Evolutionary conservation across 768 basidiomycete genomes (phyloP).

Genomic region (Russula sp.): DNA sequence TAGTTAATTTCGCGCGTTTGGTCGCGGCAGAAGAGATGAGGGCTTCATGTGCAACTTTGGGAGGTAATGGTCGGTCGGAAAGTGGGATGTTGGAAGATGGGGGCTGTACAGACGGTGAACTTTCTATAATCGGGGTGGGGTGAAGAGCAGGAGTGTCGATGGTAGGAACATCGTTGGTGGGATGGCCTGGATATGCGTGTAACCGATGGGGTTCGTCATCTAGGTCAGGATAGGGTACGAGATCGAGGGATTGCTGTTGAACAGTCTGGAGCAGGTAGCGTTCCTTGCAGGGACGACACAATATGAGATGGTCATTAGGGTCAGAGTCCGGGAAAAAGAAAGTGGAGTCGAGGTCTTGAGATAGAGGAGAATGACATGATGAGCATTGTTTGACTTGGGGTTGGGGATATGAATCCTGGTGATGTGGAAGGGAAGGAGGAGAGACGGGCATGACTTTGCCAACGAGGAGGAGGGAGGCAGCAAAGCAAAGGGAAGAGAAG

Average conservation of each 20-base stretch:
- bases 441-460: slow-evolving; percentile 11
- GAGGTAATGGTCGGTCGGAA: slow-evolving; percentile 6
- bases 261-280: slow-evolving; percentile 3
- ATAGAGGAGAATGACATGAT: slow-evolving; percentile 18
- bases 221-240: neutral
- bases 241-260: slow-evolving; percentile 11
- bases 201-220: neutral
- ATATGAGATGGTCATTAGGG: slow-evolving; percentile 14
- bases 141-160: slow-evolving; percentile 1
- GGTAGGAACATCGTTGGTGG: slow-evolving; percentile 1
- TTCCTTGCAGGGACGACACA: slow-evolving; percentile 19
- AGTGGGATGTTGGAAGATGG: neutral
- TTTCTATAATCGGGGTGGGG: neutral
- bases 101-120: neutral
- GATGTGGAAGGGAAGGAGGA: slow-evolving; percentile 7
- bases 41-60: slow-evolving; percentile 2
- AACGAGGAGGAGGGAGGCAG: neutral
- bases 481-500: no score
- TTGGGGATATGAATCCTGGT: slow-evolving; percentile 11
- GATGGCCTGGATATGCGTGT: slow-evolving; percentile 4
- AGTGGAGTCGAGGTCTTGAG: slow-evolving; percentile 16
- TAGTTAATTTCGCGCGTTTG: slow-evolving; percentile 30
- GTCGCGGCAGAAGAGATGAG: slow-evolving; percentile 31
- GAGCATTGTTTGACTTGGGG: slow-evolving; percentile 20
- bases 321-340: slow-evolving; percentile 16